These are phyloP conservation scores for Casaregolazyma suthepensis DNA, from an alignment of 1,139 yeast species.

Conservation along the genomic window DNA sequence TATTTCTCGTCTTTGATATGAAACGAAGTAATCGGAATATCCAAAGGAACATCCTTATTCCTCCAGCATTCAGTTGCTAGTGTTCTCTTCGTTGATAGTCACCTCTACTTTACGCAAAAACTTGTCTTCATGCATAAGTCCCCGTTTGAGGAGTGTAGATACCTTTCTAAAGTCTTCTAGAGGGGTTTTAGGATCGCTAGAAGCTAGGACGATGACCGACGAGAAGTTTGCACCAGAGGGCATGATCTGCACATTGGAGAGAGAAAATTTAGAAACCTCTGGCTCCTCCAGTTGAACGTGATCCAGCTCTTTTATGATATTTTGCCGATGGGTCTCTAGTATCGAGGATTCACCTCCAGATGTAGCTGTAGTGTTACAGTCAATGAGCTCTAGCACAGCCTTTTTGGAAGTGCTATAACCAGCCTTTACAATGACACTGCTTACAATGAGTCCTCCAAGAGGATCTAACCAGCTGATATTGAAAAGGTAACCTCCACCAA, in stretches of 20 bases:
- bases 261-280: slow-evolving; percentile 26
- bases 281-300: slow-evolving; percentile 7
- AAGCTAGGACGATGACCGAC: slow-evolving; percentile 12
- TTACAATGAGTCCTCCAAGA: slow-evolving; percentile 82
- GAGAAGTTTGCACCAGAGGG: slow-evolving; percentile 29
- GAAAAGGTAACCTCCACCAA: slow-evolving; percentile 75
- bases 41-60: not conserved
- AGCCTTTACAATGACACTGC: slow-evolving; percentile 73
- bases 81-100: not conserved
- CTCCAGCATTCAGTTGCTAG: not conserved
- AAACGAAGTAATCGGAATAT: slow-evolving; percentile 1
- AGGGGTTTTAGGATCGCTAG: slow-evolving; percentile 12
- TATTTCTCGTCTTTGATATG: not conserved
- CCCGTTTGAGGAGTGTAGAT: slow-evolving; percentile 30
- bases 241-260: slow-evolving; percentile 20
- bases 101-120: slow-evolving; percentile 6
- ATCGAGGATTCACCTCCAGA: slow-evolving; percentile 15
- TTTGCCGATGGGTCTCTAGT: slow-evolving; percentile 16
- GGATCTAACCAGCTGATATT: slow-evolving; percentile 83
- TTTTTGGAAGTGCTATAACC: slow-evolving; percentile 69
- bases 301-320: slow-evolving; percentile 17
- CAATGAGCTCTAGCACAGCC: slow-evolving; percentile 72
- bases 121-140: slow-evolving; percentile 29
- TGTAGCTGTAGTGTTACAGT: slow-evolving; percentile 33
- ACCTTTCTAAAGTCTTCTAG: slow-evolving; percentile 43